These are phyloP conservation scores for Podaxis sp. DNA, from an alignment of 768 basidiomycete genomes.

Conservation along the genomic window DNA sequence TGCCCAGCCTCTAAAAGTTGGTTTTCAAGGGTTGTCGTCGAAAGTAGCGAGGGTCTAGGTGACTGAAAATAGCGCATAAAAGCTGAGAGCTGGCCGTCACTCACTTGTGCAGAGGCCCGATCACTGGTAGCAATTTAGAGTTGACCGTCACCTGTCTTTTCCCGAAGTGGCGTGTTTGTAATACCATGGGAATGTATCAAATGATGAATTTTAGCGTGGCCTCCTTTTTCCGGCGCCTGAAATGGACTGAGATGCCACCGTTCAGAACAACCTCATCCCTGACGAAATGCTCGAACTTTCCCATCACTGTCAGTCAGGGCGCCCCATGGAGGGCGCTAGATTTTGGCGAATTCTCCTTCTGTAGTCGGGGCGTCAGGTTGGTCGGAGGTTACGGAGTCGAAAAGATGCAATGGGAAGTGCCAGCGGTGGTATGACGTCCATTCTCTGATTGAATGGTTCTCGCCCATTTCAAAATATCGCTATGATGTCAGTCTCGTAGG, in stretches of 20 bases:
- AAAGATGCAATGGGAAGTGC: slow-evolving; percentile 8
- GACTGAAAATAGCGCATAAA: slow-evolving; percentile 5
- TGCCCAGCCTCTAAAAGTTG: not conserved
- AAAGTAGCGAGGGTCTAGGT: not conserved
- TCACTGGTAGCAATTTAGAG: slow-evolving; percentile 14
- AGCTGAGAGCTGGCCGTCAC: slow-evolving; percentile 1
- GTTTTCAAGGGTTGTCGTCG: not conserved
- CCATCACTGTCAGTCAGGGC: slow-evolving; percentile 1
- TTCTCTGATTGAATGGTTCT: slow-evolving; percentile 6
- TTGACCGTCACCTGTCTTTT: not conserved
- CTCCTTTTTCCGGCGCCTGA: slow-evolving; percentile 8
- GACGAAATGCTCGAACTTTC: not conserved
- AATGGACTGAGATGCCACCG: not conserved
- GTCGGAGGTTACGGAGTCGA: slow-evolving; percentile 14
- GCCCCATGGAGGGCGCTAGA: not conserved
- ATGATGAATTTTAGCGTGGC: not conserved
- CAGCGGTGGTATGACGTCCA: slow-evolving; percentile 9
- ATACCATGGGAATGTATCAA: slow-evolving; percentile 14
- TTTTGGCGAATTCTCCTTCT: not conserved
- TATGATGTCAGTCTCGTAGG: slow-evolving; percentile 7
- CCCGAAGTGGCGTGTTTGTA: slow-evolving; percentile 5
- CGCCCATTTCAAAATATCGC: not conserved
- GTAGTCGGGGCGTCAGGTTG: not conserved
- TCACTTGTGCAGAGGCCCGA: not conserved
- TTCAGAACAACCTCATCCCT: not conserved